A percentile compares a stretch with the other conserved stretches of the same genome.
phyloP scores from a whole-genome alignment of 352 stramenopile genomes.

The Saprolegnia diclina region DNA sequence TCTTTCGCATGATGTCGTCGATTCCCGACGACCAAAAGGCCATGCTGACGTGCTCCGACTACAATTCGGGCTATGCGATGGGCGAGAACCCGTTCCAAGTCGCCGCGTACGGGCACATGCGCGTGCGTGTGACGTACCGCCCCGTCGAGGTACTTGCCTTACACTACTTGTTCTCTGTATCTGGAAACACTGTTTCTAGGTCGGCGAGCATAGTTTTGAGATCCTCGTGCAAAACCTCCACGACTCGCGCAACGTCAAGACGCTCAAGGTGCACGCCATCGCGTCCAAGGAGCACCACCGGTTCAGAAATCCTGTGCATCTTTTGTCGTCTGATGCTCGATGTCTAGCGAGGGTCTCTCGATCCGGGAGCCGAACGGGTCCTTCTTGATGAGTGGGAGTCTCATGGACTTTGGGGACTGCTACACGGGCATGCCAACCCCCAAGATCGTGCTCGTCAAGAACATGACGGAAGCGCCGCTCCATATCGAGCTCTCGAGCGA shows the following conservation, averaged over 20 bases:
- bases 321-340: neutral
- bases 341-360: constrained; percentile 70
- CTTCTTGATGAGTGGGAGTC: constrained; percentile 81
- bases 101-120: constrained; percentile 76
- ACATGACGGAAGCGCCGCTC: constrained; percentile 75
- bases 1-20: constrained; percentile 80
- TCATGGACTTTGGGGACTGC: constrained; percentile 85
- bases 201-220: constrained; percentile 82
- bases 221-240: constrained; percentile 84
- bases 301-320: constrained; percentile 30
- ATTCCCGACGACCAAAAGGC: constrained; percentile 68
- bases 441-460: constrained; percentile 76
- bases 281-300: constrained; percentile 86
- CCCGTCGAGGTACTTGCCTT: constrained; percentile 54
- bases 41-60: constrained; percentile 75
- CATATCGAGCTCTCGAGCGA: constrained; percentile 84
- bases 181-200: constrained; percentile 36
- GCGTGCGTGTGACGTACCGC: constrained; percentile 81
- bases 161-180: neutral
- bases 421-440: constrained; percentile 78
- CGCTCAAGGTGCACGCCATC: constrained; percentile 77
- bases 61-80: constrained; percentile 81
- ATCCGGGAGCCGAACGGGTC: constrained; percentile 81
- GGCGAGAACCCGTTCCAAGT: constrained; percentile 75
- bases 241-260: constrained; percentile 79